Base-by-base conservation (phyloP, 2,329 filamentous ascomycete species). In the Penicillium sp. region DNA sequence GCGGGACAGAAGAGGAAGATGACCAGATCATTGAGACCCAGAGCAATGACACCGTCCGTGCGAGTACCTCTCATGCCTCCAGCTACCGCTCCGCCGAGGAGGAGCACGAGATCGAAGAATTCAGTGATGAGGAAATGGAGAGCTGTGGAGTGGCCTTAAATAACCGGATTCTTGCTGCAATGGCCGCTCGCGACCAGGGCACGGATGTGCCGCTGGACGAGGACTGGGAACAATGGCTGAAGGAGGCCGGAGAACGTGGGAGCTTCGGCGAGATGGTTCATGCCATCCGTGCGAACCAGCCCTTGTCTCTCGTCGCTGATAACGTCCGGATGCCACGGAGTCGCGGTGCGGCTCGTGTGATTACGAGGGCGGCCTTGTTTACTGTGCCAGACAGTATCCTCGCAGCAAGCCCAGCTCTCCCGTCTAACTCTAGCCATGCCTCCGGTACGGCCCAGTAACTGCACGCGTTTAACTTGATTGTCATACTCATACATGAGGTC, bases 201-300 rank as follows among this genome's bases (percentile, higher is more conserved):
- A 73, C 70, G 19, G 65, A 77, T 55, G 76, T 78, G 32, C 67
- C 74, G 23, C 63, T 77, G 7, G 75, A 77, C 36, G 72, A 74
- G 47, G 74, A 76, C 52, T 84, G 79, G 78, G 81, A 84, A 62
- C 81, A 83, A 62, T 84, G 80, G 75, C 67, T 84, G 53, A 83
- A 83, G 62, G 81, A 84, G 60, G 79, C 76, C 8, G 74, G 79
- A 14, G 81, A 84, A 61, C 72, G 79, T 35, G 79, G 79, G 46
- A 69, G 67, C 44, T 75, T 74, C 57, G 62, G 65, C n/a, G 72
- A 75, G 43, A 70, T 76, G 61, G 61, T 76, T 23, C 66, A 73
- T 54, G 70, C 72, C 8, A 74, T 76, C 54, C 65, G 73, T 42
- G 60, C 67, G 32, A 69, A 68, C 38, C 69, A 72, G 42, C 68